These are phyloP conservation scores for Xylaria intraflava DNA, from an alignment of 495 filamentous ascomycete species.

Conservation along the genomic window DNA sequence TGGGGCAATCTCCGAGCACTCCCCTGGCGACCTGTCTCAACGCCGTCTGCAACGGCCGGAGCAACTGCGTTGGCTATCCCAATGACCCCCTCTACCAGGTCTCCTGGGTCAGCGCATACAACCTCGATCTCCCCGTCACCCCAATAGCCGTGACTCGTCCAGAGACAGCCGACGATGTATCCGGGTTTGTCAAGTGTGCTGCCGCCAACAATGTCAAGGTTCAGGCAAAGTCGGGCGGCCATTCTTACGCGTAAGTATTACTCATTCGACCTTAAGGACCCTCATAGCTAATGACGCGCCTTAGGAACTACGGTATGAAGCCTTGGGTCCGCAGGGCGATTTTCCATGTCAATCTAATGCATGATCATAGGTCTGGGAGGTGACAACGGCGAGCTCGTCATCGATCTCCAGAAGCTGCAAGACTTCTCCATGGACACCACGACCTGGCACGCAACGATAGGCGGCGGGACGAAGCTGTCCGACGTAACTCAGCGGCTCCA, in stretches of 20 bases:
- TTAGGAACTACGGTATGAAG: constrained; percentile 31
- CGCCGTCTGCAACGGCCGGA: constrained; percentile 33
- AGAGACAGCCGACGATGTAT: constrained; percentile 48
- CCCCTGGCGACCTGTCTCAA: constrained; percentile 35
- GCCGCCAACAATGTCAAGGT: constrained; percentile 49
- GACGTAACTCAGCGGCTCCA: constrained; percentile 55
- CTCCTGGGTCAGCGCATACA: constrained; percentile 50
- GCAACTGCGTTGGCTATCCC: constrained; percentile 37
- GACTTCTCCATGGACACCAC: constrained; percentile 46
- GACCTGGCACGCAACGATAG: constrained; percentile 57
- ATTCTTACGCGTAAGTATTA: constrained; percentile 53
- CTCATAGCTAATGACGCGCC: constrained; percentile 5
- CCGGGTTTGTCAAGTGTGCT: constrained; percentile 55
- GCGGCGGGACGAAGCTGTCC: constrained; percentile 56
- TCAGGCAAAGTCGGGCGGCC: constrained; percentile 65
- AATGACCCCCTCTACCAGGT: constrained; percentile 33
- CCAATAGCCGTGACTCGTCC: constrained; percentile 61
- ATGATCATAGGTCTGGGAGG: constrained; percentile 48
- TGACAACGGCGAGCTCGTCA: constrained; percentile 48
- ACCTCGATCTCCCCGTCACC: constrained; percentile 53
- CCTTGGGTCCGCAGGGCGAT: not conserved
- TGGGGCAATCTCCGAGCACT: constrained; percentile 24
- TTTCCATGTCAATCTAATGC: constrained; percentile 2
- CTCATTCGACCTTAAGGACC: not conserved
- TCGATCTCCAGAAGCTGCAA: constrained; percentile 52